A percentile compares a stretch with the other conserved stretches of the same genome.
phyloP scores from a whole-genome alignment of 768 basidiomycete species.

The Cystobasidium ongulense region DNA sequence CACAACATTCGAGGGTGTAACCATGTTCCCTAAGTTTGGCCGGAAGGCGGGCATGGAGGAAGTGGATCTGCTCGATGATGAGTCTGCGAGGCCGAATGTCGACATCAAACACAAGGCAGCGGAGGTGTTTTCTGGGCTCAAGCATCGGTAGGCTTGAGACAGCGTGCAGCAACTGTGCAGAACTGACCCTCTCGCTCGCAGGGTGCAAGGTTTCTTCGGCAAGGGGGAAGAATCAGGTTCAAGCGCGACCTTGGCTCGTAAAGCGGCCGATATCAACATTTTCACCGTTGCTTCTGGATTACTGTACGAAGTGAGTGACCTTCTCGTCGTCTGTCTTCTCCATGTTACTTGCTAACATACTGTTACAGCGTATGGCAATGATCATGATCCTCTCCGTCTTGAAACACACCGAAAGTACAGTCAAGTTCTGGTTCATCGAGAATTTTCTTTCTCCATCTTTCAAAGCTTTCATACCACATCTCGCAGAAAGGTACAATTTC shows the following conservation, averaged over 20 bases:
- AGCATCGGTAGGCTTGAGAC: conserved; percentile 15
- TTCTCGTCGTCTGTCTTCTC: no score
- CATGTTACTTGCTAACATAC: neutral
- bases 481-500: conserved; percentile 84
- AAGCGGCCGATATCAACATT: conserved; percentile 89
- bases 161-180: neutral
- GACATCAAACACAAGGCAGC: conserved; percentile 12
- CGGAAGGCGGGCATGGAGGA: conserved; percentile 68
- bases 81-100: neutral
- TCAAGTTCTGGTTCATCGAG: conserved; percentile 99
- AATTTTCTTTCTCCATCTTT: conserved; percentile 98
- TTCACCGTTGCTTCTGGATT: conserved; percentile 97
- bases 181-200: neutral
- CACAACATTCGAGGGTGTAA: conserved; percentile 82
- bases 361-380: conserved; percentile 74
- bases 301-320: conserved; percentile 69
- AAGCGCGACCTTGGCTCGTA: conserved; percentile 36
- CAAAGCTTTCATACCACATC: conserved; percentile 75
- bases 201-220: conserved; percentile 25
- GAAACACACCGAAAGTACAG: conserved; percentile 81
- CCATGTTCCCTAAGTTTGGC: conserved; percentile 69
- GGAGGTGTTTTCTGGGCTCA: conserved; percentile 11
- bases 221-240: conserved; percentile 38
- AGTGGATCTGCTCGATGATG: conserved; percentile 63
- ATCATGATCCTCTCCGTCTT: conserved; percentile 98